Conservation (phyloP, 1,284 basidiomycete genomes). For the Prillingera fragicola region DNA sequence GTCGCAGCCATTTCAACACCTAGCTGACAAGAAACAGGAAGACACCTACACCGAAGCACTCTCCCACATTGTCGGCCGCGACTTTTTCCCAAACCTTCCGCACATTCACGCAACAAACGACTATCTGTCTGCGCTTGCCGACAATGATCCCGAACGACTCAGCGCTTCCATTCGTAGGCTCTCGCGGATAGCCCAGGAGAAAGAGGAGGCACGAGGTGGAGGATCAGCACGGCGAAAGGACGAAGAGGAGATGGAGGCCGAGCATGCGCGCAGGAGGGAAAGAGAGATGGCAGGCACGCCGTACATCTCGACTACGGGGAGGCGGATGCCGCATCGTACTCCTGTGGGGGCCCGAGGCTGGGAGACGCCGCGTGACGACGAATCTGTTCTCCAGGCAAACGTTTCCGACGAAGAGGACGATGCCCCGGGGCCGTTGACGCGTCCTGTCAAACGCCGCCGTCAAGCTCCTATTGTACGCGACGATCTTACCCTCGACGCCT, state of each 20-base stretch:
- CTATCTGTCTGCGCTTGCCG: slow-evolving; percentile 70
- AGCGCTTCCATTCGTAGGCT: slow-evolving; percentile 66
- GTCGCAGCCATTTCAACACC: slow-evolving; percentile 6
- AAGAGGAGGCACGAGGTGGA: slow-evolving; percentile 24
- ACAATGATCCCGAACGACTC: slow-evolving; percentile 66
- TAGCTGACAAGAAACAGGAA: slow-evolving; percentile 52
- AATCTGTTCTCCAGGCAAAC: not conserved
- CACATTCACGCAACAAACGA: slow-evolving; percentile 80
- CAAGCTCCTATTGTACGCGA: slow-evolving; percentile 27
- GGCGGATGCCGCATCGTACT: slow-evolving; percentile 21
- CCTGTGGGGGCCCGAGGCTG: slow-evolving; percentile 38
- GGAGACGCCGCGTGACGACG: slow-evolving; percentile 30
- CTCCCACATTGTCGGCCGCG: slow-evolving; percentile 89
- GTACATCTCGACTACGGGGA: slow-evolving; percentile 29
- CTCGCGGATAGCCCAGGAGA: slow-evolving; percentile 55
- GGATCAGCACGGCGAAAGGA: not conserved
- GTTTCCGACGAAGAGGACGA: slow-evolving; percentile 19
- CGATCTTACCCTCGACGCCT: slow-evolving; percentile 66
- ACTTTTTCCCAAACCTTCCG: slow-evolving; percentile 91
- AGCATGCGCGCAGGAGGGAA: slow-evolving; percentile 19
- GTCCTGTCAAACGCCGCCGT: not conserved
- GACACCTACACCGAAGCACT: slow-evolving; percentile 89
- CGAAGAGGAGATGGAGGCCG: slow-evolving; percentile 14
- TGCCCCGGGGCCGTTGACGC: slow-evolving; percentile 7
- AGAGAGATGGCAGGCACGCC: slow-evolving; percentile 35